These are phyloP conservation scores for Microdochium paspali DNA, from an alignment of 2,329 filamentous ascomycete genomes.

Conservation along the genomic window DNA sequence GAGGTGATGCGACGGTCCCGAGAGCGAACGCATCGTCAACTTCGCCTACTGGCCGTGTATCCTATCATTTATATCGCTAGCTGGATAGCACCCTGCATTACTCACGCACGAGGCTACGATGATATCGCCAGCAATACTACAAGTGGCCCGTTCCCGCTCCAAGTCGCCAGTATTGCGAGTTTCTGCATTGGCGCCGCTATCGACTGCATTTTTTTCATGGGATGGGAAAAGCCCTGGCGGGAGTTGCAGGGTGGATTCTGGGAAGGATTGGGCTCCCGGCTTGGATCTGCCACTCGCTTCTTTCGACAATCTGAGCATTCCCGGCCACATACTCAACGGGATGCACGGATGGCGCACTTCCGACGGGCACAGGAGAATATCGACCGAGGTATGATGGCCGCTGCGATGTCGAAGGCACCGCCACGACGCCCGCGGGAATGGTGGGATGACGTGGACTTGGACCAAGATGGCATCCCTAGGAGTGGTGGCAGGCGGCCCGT, in stretches of 20 bases:
- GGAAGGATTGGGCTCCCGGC: slow-evolving; percentile 13
- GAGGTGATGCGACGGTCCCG: slow-evolving; percentile 28
- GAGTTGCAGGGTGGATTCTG: slow-evolving; percentile 32
- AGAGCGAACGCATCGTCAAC: slow-evolving; percentile 53
- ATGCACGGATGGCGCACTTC: slow-evolving; percentile 32
- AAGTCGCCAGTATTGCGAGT: slow-evolving; percentile 44
- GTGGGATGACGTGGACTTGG: slow-evolving; percentile 26
- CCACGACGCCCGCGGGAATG: slow-evolving; percentile 18
- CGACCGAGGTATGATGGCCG: slow-evolving; percentile 7
- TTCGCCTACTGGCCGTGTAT: slow-evolving; percentile 68
- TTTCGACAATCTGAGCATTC: not conserved
- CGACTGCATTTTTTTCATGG: slow-evolving; percentile 58
- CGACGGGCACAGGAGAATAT: slow-evolving; percentile 37
- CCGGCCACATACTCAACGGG: not conserved
- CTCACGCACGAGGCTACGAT: slow-evolving; percentile 51
- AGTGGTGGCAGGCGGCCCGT: not conserved
- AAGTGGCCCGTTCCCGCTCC: slow-evolving; percentile 44
- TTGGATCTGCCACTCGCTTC: slow-evolving; percentile 6
- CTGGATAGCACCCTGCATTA: slow-evolving; percentile 63
- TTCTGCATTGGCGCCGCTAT: slow-evolving; percentile 57
- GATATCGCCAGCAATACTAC: slow-evolving; percentile 8
- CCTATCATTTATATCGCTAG: slow-evolving; percentile 62
- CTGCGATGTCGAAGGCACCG: slow-evolving; percentile 6
- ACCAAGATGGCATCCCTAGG: slow-evolving; percentile 1
- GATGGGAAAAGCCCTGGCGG: slow-evolving; percentile 63